A percentile compares a stretch with the other conserved stretches of the same genome.
phyloP scores from a whole-genome alignment of 2,329 filamentous ascomycete genomes.

The Bipolaris sorokiniana region DNA sequence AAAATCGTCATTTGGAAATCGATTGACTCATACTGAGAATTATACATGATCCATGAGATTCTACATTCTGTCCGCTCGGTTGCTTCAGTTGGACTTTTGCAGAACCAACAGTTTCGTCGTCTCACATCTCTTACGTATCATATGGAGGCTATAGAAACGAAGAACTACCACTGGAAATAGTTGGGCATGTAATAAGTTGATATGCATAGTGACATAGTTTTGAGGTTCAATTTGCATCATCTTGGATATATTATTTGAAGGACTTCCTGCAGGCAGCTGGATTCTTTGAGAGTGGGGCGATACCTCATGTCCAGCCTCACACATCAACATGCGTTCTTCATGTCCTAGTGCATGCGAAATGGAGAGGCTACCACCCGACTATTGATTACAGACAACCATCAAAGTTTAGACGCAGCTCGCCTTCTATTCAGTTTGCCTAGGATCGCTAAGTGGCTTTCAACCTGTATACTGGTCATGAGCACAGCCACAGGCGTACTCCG shows the following conservation, averaged over 20 bases:
- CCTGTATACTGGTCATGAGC: too few species aligned
- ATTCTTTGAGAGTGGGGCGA: background rate
- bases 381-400: too few species aligned
- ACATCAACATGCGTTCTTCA: background rate
- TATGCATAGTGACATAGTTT: background rate
- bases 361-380: too few species aligned
- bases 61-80: background rate
- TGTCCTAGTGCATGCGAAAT: too few species aligned
- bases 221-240: background rate
- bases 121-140: background rate
- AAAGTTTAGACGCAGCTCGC: too few species aligned
- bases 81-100: background rate
- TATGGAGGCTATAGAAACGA: background rate
- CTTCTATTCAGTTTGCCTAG: too few species aligned
- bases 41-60: background rate
- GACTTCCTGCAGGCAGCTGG: background rate
- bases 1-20: too few species aligned
- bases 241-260: background rate
- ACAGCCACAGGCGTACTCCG: too few species aligned
- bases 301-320: background rate
- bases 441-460: too few species aligned
- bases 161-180: background rate
- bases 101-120: too few species aligned
- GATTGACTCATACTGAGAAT: background rate
- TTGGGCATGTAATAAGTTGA: background rate